Percentiles rank a stretch among this genome's conserved stretches.
Conservation (phyloP, 2,329 filamentous ascomycete species). For the Fonsecaea multimorphosa region DNA sequence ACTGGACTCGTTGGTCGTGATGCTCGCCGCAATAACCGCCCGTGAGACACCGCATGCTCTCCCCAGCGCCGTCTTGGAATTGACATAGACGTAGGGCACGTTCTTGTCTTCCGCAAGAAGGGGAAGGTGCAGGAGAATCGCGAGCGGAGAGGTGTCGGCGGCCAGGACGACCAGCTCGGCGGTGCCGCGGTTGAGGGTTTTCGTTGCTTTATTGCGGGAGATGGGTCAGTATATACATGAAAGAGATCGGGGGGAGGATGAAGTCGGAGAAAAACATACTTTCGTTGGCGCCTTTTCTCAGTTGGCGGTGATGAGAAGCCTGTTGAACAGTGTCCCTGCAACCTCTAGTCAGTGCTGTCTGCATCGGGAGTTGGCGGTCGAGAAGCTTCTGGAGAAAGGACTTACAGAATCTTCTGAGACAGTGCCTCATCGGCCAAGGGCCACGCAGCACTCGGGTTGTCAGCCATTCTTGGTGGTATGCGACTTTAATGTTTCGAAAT, state of each 20-base stretch:
- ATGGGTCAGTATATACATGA: conserved; percentile 1
- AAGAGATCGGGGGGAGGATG: background rate
- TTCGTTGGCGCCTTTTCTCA: conserved; percentile 90
- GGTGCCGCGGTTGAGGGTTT: conserved; percentile 89
- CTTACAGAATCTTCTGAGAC: conserved; percentile 77
- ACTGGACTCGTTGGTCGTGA: conserved; percentile 89
- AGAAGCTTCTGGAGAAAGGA: conserved; percentile 52
- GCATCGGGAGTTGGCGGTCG: too few species aligned
- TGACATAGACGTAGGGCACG: conserved; percentile 70
- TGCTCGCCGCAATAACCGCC: conserved; percentile 82
- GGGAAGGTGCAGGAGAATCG: conserved; percentile 87
- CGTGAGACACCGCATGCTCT: conserved; percentile 88
- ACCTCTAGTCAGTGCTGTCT: background rate
- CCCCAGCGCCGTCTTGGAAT: conserved; percentile 82
- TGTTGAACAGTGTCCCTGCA: conserved; percentile 73
- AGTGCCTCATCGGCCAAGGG: conserved; percentile 75
- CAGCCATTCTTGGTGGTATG: conserved; percentile 33
- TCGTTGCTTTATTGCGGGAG: conserved; percentile 64
- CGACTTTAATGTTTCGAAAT: conserved; percentile 2
- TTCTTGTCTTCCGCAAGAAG: conserved; percentile 81
- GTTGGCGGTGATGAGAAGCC: conserved; percentile 64
- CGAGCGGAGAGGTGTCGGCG: conserved; percentile 83
- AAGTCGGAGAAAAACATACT: conserved; percentile 45
- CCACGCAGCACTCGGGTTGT: conserved; percentile 59
- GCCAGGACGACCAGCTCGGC: conserved; percentile 88